Percentiles rank a stretch among this genome's conserved stretches.
phyloP scores from a whole-genome alignment of 2,329 filamentous ascomycete species.

The Rutstroemia sp. region DNA sequence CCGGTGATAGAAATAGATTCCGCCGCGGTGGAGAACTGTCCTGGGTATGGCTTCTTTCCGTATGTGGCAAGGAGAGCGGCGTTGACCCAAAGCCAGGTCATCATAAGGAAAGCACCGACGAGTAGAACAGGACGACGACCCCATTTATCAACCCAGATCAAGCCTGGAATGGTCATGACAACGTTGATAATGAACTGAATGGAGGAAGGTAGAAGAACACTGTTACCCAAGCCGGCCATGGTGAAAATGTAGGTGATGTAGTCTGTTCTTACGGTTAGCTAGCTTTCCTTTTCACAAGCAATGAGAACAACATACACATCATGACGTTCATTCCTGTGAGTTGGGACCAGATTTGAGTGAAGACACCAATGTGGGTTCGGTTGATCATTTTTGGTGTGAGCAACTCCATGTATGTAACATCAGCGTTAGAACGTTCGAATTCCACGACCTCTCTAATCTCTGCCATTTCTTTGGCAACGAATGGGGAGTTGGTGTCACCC shows the following conservation, averaged over 20 bases:
- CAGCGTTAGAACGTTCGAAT: conserved; percentile 61
- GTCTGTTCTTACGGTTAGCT: conserved; percentile 3
- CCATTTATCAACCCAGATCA: conserved; percentile 69
- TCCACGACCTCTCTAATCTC: conserved; percentile 73
- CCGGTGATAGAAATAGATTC: conserved; percentile 43
- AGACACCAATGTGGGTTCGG: conserved; percentile 62
- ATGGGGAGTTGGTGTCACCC: conserved; percentile 55
- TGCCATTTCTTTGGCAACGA: conserved; percentile 59
- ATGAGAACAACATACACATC: conserved; percentile 57
- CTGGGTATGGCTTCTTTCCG: conserved; percentile 29
- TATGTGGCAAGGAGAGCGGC: conserved; percentile 39
- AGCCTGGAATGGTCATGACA: conserved; percentile 66
- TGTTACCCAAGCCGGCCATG: conserved; percentile 60
- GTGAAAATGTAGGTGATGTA: conserved; percentile 52
- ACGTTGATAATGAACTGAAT: conserved; percentile 79
- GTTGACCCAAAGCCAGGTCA: conserved; percentile 38
- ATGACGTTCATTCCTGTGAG: conserved; percentile 71
- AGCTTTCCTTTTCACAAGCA: conserved; percentile 30
- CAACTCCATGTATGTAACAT: conserved; percentile 65
- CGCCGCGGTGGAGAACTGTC: conserved; percentile 33
- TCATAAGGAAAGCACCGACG: conserved; percentile 39
- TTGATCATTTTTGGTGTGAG: conserved; percentile 69
- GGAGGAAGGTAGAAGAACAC: conserved; percentile 55
- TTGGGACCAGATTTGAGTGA: conserved; percentile 70
- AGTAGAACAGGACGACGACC: conserved; percentile 64